These are phyloP conservation scores for Ophiostoma tasmaniense DNA, from an alignment of 2,329 filamentous ascomycete genomes.

Conservation along the genomic window DNA sequence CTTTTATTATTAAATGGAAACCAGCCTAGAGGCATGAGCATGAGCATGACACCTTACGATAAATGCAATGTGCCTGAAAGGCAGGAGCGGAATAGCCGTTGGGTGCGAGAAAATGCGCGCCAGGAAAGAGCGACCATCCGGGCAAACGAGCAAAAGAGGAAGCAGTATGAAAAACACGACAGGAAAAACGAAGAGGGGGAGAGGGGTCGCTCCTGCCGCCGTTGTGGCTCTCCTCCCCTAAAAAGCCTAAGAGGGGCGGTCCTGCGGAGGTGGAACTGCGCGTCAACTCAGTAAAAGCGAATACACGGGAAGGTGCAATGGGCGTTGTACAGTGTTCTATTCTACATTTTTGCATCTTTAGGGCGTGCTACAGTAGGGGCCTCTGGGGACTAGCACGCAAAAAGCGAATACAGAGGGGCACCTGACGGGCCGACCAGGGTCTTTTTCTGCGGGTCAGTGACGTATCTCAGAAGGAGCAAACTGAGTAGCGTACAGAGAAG, in stretches of 20 bases:
- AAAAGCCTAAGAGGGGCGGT: neutral
- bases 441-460: conserved; percentile 13
- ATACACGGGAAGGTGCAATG: neutral
- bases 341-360: neutral
- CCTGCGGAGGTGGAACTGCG: neutral
- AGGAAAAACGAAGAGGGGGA: conserved; percentile 1
- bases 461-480: conserved; percentile 10
- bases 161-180: neutral
- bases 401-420: neutral
- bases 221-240: neutral
- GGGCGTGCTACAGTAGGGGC: conserved; percentile 1
- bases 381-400: neutral
- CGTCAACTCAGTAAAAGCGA: neutral
- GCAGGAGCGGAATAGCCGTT: conserved; percentile 2
- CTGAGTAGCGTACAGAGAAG: neutral
- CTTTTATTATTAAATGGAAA: neutral
- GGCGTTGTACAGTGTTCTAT: neutral
- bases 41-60: neutral
- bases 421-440: conserved; percentile 8
- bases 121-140: conserved; percentile 1
- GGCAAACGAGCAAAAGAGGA: neutral
- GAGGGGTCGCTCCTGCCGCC: conserved; percentile 7
- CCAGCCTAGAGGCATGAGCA: neutral
- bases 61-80: neutral
- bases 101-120: neutral